These are phyloP conservation scores for Yarrowia sp. DNA, from an alignment of 805 yeast genomes.

Conservation along the genomic window DNA sequence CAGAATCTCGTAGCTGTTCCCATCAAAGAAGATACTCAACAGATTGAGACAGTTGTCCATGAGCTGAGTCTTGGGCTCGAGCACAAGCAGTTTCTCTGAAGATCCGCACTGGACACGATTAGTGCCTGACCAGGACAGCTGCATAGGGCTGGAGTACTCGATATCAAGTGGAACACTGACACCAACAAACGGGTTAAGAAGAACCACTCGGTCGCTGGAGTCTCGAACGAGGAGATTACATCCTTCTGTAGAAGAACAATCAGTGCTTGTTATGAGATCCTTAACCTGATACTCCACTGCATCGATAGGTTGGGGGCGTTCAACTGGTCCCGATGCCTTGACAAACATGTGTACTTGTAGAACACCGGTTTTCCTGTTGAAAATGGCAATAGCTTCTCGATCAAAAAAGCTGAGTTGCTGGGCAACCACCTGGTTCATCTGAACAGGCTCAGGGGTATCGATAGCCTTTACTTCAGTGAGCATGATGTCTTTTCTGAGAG, in stretches of 20 bases:
- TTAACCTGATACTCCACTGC: slow-evolving; percentile 49
- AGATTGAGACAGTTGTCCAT: slow-evolving; percentile 32
- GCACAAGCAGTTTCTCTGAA: slow-evolving; percentile 7
- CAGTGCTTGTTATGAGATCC: slow-evolving; percentile 50
- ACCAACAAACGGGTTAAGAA: slow-evolving; percentile 45
- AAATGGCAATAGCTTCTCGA: slow-evolving; percentile 67
- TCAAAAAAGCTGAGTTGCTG: slow-evolving; percentile 56
- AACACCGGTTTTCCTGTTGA: slow-evolving; percentile 54
- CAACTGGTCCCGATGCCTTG: slow-evolving; percentile 48
- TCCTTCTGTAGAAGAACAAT: slow-evolving; percentile 46
- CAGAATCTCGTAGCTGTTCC: slow-evolving; percentile 31
- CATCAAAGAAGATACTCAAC: slow-evolving; percentile 26
- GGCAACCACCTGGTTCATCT: slow-evolving; percentile 42
- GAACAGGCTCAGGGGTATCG: slow-evolving; percentile 52
- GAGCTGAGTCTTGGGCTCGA: slow-evolving; percentile 12
- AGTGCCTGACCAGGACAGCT: slow-evolving; percentile 17
- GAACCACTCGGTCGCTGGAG: slow-evolving; percentile 46
- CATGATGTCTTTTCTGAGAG: slow-evolving; percentile 70
- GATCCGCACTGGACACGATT: slow-evolving; percentile 6
- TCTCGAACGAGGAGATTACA: slow-evolving; percentile 44
- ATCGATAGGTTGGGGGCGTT: slow-evolving; percentile 51
- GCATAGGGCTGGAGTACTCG: background rate
- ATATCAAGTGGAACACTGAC: slow-evolving; percentile 28
- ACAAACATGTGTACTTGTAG: slow-evolving; percentile 61
- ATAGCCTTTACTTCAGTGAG: slow-evolving; percentile 58